Percentiles rank a stretch among this genome's conserved stretches.
phyloP scores from a whole-genome alignment of 768 basidiomycete species.

The Neoboletus magnificus region DNA sequence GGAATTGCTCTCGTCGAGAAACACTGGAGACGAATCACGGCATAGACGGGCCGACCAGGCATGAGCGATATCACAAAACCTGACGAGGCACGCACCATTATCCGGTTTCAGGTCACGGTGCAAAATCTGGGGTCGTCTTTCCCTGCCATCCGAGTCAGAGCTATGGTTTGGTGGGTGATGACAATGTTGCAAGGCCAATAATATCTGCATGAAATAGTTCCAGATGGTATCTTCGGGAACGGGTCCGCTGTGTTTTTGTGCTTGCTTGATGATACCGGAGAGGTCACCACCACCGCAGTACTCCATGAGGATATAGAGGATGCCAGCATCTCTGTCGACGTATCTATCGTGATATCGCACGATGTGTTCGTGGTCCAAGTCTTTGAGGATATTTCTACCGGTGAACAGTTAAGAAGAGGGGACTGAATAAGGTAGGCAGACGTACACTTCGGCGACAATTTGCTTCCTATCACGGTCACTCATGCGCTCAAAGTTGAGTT shows the following conservation, averaged over 20 bases:
- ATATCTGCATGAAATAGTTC: constrained; percentile 93
- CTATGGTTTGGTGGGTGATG: constrained; percentile 66
- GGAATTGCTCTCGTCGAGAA: constrained; percentile 78
- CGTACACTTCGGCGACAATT: constrained; percentile 97
- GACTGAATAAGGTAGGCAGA: constrained; percentile 8
- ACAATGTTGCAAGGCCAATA: constrained; percentile 87
- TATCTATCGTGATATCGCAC: constrained; percentile 92
- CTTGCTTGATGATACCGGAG: constrained; percentile 79
- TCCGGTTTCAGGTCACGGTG: constrained; percentile 98
- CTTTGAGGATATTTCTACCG: constrained; percentile 90
- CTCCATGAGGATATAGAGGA: constrained; percentile 98
- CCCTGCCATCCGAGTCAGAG: constrained; percentile 40
- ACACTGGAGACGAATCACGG: constrained; percentile 50
- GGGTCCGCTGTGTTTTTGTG: constrained; percentile 60
- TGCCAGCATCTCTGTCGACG: constrained; percentile 86
- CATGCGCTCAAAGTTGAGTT: constrained; percentile 98
- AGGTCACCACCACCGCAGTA: constrained; percentile 98
- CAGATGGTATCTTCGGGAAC: constrained; percentile 93
- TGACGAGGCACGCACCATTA: constrained; percentile 62
- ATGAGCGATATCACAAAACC: background rate
- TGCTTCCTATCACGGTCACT: constrained; percentile 93
- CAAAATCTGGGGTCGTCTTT: constrained; percentile 70
- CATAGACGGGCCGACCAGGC: background rate
- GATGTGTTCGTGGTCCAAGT: constrained; percentile 92
- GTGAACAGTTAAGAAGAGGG: background rate